Conservation (phyloP, 1,139 yeast species). For the Pichia sp. region DNA sequence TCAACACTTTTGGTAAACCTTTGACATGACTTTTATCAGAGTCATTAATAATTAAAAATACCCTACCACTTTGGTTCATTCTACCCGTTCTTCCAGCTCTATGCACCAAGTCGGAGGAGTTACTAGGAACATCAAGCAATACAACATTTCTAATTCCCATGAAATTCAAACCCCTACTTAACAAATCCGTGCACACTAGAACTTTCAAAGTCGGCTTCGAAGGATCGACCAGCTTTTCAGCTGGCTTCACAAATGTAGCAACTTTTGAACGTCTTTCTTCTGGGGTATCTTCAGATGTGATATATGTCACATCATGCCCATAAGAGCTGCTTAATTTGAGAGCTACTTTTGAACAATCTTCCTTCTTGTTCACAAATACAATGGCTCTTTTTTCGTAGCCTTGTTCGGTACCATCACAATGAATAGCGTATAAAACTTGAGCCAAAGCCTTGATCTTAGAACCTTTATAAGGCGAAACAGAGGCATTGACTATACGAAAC, state of each 20-base stretch:
- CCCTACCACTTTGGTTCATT: conserved; percentile 84
- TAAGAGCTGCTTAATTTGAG: conserved; percentile 42
- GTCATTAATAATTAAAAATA: conserved; percentile 63
- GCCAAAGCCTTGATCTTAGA: conserved; percentile 79
- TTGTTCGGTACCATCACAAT: conserved; percentile 73
- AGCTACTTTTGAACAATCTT: conserved; percentile 50
- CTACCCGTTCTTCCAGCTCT: conserved; percentile 94
- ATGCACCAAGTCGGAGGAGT: conserved; percentile 81
- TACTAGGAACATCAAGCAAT: conserved; percentile 76
- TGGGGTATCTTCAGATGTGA: conserved; percentile 57
- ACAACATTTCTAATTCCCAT: conserved; percentile 74
- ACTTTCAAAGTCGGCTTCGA: conserved; percentile 38
- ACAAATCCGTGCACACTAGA: conserved; percentile 80
- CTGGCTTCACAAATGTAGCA: conserved; percentile 55
- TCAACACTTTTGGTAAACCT: conserved; percentile 68
- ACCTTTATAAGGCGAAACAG: conserved; percentile 69
- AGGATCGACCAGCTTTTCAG: conserved; percentile 32
- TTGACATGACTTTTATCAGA: conserved; percentile 75
- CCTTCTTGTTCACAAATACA: conserved; percentile 75
- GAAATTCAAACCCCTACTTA: conserved; percentile 88
- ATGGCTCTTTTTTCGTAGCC: conserved; percentile 75
- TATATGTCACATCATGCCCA: conserved; percentile 53
- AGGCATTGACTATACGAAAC: conserved; percentile 68
- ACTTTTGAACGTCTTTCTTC: conserved; percentile 51
- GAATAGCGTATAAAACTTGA: conserved; percentile 80